Conservation (phyloP, 2,329 filamentous ascomycete genomes). For the Furcasterigmium sp. region DNA sequence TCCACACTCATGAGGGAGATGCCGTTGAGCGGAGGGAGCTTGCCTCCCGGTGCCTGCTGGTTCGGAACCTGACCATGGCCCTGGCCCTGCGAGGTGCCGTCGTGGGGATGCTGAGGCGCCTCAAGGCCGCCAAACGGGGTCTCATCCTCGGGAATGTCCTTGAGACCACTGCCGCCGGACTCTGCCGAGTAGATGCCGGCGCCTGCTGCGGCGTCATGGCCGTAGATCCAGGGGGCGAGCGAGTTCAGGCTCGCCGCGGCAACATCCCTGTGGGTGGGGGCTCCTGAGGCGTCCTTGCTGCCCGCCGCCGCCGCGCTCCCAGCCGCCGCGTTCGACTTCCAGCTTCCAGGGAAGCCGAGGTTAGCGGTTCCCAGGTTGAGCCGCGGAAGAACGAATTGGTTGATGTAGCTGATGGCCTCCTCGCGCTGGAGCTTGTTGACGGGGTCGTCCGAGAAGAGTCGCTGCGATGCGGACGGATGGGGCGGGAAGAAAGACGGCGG, state of each 20-base stretch:
- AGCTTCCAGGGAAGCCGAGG: constrained; percentile 23
- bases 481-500: constrained; percentile 57
- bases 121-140: constrained; percentile 13
- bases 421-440: constrained; percentile 62
- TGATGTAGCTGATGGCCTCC: constrained; percentile 63
- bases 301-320: background rate
- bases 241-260: constrained; percentile 47
- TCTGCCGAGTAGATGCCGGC: constrained; percentile 33
- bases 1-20: constrained; percentile 56
- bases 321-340: constrained; percentile 15
- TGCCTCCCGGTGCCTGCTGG: constrained; percentile 3
- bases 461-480: constrained; percentile 32
- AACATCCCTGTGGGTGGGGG: constrained; percentile 32
- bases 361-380: constrained; percentile 48
- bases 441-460: constrained; percentile 43
- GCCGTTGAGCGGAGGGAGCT: constrained; percentile 30
- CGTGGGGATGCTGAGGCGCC: constrained; percentile 6
- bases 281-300: constrained; percentile 23
- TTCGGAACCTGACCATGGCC: too few species aligned
- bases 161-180: constrained; percentile 10
- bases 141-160: constrained; percentile 14
- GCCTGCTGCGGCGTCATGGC: constrained; percentile 36
- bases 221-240: constrained; percentile 52
- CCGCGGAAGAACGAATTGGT: constrained; percentile 61
- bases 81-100: constrained; percentile 1